Conservation (phyloP, 768 basidiomycete species). For the Dendrothele bispora region DNA sequence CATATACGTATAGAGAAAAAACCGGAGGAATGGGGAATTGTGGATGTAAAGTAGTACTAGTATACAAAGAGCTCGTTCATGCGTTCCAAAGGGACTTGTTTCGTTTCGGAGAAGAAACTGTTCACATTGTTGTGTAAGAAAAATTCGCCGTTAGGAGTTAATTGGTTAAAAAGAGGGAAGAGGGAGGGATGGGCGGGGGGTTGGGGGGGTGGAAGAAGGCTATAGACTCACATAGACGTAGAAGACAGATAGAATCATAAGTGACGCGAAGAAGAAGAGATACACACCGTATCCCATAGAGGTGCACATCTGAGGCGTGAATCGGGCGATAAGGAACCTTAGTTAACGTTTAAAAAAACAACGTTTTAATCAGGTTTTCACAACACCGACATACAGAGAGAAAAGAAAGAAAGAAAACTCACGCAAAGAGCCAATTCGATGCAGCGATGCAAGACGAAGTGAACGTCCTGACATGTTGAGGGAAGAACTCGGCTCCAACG, state of each 20-base stretch:
- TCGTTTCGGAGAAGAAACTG: slow-evolving; percentile 41
- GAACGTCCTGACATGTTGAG: slow-evolving; percentile 34
- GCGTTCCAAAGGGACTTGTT: slow-evolving; percentile 40
- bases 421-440: slow-evolving; percentile 40
- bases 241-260: slow-evolving; percentile 33
- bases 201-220: too few species aligned
- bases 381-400: too few species aligned
- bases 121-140: slow-evolving; percentile 2
- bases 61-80: slow-evolving; percentile 44
- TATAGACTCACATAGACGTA: slow-evolving; percentile 34
- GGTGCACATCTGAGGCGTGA: slow-evolving; percentile 39
- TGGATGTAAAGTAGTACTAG: too few species aligned
- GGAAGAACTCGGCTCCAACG: slow-evolving; percentile 38
- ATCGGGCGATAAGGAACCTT: slow-evolving; percentile 34
- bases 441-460: slow-evolving; percentile 37
- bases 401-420: too few species aligned
- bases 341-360: too few species aligned
- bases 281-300: slow-evolving; percentile 38
- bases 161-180: too few species aligned
- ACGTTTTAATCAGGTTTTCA: too few species aligned
- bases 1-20: too few species aligned
- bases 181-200: too few species aligned
- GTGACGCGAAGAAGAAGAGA: slow-evolving; percentile 33
- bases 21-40: too few species aligned
- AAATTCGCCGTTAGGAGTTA: too few species aligned